Conservation (phyloP, 768 basidiomycete species). For the Agrocybe chaxingu region DNA sequence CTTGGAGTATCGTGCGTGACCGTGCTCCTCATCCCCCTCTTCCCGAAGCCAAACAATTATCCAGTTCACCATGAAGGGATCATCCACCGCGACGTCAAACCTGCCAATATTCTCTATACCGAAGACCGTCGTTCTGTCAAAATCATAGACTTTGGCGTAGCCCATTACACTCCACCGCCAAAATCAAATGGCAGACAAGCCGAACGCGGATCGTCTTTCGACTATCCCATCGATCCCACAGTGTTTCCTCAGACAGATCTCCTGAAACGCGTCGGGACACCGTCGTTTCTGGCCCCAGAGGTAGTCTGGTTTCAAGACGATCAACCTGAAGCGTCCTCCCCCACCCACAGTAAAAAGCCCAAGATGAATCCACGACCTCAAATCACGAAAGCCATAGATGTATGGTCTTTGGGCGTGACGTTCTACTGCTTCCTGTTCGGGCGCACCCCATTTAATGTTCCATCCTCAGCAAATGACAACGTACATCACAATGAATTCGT, state of each 20-base stretch:
- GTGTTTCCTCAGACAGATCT: slow-evolving; percentile 38
- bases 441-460: slow-evolving; percentile 37
- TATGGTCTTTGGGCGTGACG: slow-evolving; percentile 47
- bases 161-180: slow-evolving; percentile 27
- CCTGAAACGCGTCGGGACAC: slow-evolving; percentile 38
- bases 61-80: slow-evolving; percentile 49
- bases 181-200: slow-evolving; percentile 12
- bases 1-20: slow-evolving; percentile 36
- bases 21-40: neutral
- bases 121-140: slow-evolving; percentile 59
- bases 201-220: slow-evolving; percentile 5
- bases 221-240: slow-evolving; percentile 19
- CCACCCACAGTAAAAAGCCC: slow-evolving; percentile 13
- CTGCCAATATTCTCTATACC: slow-evolving; percentile 77
- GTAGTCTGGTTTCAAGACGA: slow-evolving; percentile 38
- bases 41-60: neutral
- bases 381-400: slow-evolving; percentile 43
- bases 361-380: slow-evolving; percentile 29
- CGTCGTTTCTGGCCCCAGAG: slow-evolving; percentile 43
- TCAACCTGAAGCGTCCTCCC: slow-evolving; percentile 13
- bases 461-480: slow-evolving; percentile 30
- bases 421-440: slow-evolving; percentile 46
- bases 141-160: slow-evolving; percentile 83
- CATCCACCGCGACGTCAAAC: slow-evolving; percentile 89
- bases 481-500: slow-evolving; percentile 34